These are phyloP conservation scores for Nemophila menziesii DNA, from an alignment of 257 asterid species.

Conservation along the genomic window DNA sequence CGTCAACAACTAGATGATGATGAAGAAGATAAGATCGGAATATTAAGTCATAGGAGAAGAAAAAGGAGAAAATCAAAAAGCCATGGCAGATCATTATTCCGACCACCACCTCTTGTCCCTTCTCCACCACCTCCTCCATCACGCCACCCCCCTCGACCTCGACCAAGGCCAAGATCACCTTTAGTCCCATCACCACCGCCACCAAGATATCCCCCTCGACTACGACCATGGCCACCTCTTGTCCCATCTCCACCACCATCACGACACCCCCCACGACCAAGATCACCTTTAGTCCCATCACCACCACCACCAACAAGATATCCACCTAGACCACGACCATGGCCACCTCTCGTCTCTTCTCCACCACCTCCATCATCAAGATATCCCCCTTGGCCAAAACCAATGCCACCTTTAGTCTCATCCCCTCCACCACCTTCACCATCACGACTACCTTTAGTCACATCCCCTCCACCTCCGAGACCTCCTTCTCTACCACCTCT, in stretches of 20 bases:
- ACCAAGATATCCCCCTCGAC: not conserved
- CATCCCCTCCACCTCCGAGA: constrained; percentile 12
- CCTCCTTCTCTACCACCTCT: constrained; percentile 6
- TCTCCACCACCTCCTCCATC: constrained; percentile 17
- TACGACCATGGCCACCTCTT: not conserved
- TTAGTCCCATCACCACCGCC: no score
- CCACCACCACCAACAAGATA: constrained; percentile 5
- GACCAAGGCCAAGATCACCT: no score
- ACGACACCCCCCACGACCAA: constrained; percentile 5
- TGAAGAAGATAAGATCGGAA: constrained; percentile 25
- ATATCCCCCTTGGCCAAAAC: not conserved
- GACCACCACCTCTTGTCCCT: constrained; percentile 17
- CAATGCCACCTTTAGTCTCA: not conserved
- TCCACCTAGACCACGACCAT: constrained; percentile 8
- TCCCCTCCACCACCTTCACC: constrained; percentile 18
- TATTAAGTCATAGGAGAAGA: constrained; percentile 9
- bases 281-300: constrained; percentile 13
- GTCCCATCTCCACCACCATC: constrained; percentile 16
- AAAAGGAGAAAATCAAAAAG: constrained; percentile 10
- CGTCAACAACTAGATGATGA: constrained; percentile 4
- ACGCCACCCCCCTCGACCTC: constrained; percentile 10
- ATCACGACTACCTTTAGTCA: constrained; percentile 9
- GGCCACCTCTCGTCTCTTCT: no score
- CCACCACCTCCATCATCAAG: no score
- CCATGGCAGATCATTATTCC: constrained; percentile 10